Base-by-base conservation (phyloP, 768 basidiomycete species). In the Multifurca ochricompacta region DNA sequence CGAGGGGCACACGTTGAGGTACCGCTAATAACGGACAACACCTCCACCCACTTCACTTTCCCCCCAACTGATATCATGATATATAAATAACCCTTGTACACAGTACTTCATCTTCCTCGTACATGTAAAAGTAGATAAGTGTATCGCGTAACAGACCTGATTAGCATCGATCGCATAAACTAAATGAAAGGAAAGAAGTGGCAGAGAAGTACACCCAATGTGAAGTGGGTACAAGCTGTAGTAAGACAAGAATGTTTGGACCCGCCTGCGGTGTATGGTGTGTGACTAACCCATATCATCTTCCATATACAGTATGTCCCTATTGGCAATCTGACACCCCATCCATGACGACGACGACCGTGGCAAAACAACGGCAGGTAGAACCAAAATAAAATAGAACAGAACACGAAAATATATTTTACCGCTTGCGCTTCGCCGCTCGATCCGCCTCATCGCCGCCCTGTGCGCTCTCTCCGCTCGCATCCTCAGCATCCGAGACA, bases 371-470 rank as follows among this genome's bases (percentile, higher is more conserved):
- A 35, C 25, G 10, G 3, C n/a, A 11, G 28, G 36, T 30, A 23
- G 18, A 25, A 25, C 18, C 19, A 18, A 40, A 21, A 16, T 18
- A 39, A 31, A 30, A 9, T 28, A 19, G 4, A 4, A 25, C 13
- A 19, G 19, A 19, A 44, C 18, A 3, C n/a, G 21, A n/a, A n/a
- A n/a, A n/a, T n/a, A 25, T n/a, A 4, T 40, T 42, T 48, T 47
- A 57, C 36, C 56, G 56, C 16, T 57, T 57, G 25, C 56, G 56
- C 32, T 57, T 57, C 32, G 34, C 34, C 25, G 56, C 56, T 30
- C 56, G 39, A 48, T 57, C 56, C 2, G 39, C 50, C 7, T 57
- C 56, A 47, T 52, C 45, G 11, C 18, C 14, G 1, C 43, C 55
- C 6, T 40, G 44, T 0, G 55, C 44, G n/a, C 56, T 52, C 16